Conservation (phyloP, 176 grass and related monocot species). For the Saccharum officinarum region DNA sequence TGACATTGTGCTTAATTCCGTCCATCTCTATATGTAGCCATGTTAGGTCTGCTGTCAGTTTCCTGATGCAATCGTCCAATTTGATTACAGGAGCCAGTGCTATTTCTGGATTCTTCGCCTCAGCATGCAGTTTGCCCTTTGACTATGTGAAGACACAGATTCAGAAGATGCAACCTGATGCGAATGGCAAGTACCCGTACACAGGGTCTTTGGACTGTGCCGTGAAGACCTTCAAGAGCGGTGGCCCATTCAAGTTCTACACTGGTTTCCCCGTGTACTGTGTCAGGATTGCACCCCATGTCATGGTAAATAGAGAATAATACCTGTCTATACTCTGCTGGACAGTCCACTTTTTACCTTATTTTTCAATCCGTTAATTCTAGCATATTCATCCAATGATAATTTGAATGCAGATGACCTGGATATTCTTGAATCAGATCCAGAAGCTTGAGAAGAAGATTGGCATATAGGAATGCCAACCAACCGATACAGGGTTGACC, state of each 20-base stretch:
- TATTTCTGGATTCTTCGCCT: slow-evolving; percentile 92
- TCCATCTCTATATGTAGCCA: background rate
- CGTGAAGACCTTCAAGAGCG: slow-evolving; percentile 83
- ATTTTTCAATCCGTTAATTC: background rate
- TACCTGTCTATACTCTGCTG: background rate
- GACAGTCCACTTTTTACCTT: background rate
- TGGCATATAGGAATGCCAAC: slow-evolving; percentile 53
- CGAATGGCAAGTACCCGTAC: slow-evolving; percentile 93
- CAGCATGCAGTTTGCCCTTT: slow-evolving; percentile 99
- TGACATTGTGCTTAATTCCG: background rate
- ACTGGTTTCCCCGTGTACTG: slow-evolving; percentile 99
- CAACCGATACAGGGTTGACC: background rate
- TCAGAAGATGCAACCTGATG: slow-evolving; percentile 99
- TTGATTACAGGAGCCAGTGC: slow-evolving; percentile 76
- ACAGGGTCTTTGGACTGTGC: slow-evolving; percentile 89
- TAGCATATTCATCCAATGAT: slow-evolving; percentile 18
- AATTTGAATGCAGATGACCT: slow-evolving; percentile 85
- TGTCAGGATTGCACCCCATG: slow-evolving; percentile 94
- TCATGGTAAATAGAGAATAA: slow-evolving; percentile 66
- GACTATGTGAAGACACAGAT: slow-evolving; percentile 99
- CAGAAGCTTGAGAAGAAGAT: slow-evolving; percentile 82
- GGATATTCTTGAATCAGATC: slow-evolving; percentile 99
- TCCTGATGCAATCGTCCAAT: slow-evolving; percentile 1
- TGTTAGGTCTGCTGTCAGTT: background rate
- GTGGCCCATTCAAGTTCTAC: slow-evolving; percentile 99